Percentiles rank a stretch among this genome's conserved stretches.
Evolutionary conservation across 2,329 filamentous ascomycete genomes (phyloP).

Genomic region (Trichoderma koningii): DNA sequence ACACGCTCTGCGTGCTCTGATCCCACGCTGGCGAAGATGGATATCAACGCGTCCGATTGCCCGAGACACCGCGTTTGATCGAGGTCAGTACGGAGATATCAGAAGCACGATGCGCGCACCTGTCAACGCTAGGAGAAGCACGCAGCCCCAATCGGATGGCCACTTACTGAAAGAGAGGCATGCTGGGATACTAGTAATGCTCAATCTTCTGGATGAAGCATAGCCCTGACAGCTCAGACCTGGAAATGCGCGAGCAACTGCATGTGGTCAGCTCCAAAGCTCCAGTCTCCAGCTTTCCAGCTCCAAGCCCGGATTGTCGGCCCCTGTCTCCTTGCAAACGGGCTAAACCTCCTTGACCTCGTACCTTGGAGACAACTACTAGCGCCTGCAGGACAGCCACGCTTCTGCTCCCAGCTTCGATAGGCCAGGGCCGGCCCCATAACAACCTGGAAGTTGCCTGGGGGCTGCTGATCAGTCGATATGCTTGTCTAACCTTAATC

Average conservation of each 20-base stretch:
- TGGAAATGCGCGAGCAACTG: not conserved
- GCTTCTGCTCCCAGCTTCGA: conserved; percentile 13
- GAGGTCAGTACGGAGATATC: too few relatives aligned
- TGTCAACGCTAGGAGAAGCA: not conserved
- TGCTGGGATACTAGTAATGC: not conserved
- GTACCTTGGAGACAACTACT: not conserved
- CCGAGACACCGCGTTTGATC: not conserved
- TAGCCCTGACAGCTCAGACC: conserved; percentile 21
- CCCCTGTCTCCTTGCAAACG: conserved; percentile 8
- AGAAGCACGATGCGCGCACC: too few relatives aligned
- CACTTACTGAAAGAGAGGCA: not conserved
- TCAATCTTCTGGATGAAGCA: conserved; percentile 8
- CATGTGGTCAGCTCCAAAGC: conserved; percentile 4
- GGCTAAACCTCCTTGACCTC: not conserved
- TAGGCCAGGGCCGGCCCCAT: conserved; percentile 22
- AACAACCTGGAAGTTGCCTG: not conserved
- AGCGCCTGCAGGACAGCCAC: conserved; percentile 26
- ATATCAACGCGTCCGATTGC: not conserved
- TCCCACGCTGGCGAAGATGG: not conserved
- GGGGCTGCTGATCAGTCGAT: conserved; percentile 17
- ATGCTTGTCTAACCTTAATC: conserved; percentile 23
- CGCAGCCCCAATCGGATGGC: not conserved
- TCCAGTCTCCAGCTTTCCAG: not conserved
- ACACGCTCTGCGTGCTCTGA: not conserved
- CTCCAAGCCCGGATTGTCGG: not conserved